These are phyloP conservation scores for Globisporangium cylindrosporum DNA, from an alignment of 352 stramenopile species.

Conservation along the genomic window DNA sequence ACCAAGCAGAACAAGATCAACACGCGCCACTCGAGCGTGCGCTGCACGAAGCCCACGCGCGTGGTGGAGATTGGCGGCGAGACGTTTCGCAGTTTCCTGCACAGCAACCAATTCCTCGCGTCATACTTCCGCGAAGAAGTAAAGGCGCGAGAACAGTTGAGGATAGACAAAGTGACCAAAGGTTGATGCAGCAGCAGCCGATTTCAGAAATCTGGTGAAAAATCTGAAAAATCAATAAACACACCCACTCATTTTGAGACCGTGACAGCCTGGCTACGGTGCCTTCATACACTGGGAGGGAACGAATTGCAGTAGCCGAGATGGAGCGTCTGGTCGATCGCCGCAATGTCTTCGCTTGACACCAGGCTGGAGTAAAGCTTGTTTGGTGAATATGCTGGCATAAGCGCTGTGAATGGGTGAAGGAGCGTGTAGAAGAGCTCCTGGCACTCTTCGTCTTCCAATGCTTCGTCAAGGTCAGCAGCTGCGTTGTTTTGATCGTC, in stretches of 20 bases:
- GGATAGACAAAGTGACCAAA: conserved; percentile 49
- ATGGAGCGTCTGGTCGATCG: conserved; percentile 33
- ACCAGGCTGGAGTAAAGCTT: conserved; percentile 48
- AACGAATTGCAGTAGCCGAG: neutral
- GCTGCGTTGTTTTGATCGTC: neutral
- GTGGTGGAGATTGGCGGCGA: conserved; percentile 81
- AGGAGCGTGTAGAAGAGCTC: conserved; percentile 41
- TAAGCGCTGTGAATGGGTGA: conserved; percentile 41
- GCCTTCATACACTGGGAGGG: conserved; percentile 5
- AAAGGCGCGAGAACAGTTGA: conserved; percentile 57
- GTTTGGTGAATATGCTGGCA: conserved; percentile 39
- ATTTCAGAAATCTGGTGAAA: neutral
- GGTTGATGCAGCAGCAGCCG: neutral
- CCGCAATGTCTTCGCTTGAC: conserved; percentile 31
- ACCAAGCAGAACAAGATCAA: conserved; percentile 63
- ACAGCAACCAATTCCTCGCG: conserved; percentile 80
- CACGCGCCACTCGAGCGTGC: conserved; percentile 70
- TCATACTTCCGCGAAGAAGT: conserved; percentile 78
- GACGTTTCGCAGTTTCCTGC: conserved; percentile 80
- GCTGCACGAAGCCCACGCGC: conserved; percentile 59
- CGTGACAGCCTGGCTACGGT: neutral
- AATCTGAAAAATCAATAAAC: neutral
- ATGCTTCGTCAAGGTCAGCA: neutral
- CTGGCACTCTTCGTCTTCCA: conserved; percentile 20
- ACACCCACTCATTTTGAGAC: neutral